A percentile compares a stretch with the other conserved stretches of the same genome.
Evolutionary conservation across 139 green algal species (phyloP).

Genomic region (Chlorella sp.): DNA sequence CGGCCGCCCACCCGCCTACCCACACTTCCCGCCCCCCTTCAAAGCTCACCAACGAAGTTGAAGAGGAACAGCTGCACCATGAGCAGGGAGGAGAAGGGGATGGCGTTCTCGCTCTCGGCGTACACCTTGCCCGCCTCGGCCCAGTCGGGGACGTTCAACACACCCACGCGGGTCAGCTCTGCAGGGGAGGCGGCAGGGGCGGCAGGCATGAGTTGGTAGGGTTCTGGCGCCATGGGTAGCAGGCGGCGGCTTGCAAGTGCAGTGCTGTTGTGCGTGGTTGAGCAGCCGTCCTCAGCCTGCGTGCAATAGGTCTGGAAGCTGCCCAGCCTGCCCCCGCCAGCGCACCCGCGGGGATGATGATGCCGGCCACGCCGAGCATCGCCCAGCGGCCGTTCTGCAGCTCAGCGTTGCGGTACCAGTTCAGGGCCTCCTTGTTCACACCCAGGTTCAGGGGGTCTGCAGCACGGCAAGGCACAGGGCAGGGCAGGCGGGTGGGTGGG

Average conservation of each 20-base stretch:
- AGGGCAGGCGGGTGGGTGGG: neutral
- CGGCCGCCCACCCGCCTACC: no score
- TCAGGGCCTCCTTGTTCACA: constrained; percentile 76
- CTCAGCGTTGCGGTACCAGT: constrained; percentile 90
- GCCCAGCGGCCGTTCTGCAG: constrained; percentile 89
- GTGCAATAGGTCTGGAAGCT: no score
- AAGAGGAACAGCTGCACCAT: constrained; percentile 78
- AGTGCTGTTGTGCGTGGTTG: no score
- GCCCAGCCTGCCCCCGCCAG: no score
- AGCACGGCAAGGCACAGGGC: no score
- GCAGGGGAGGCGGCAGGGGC: no score
- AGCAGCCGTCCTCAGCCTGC: no score
- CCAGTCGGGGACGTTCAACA: constrained; percentile 85
- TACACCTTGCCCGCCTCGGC: constrained; percentile 85
- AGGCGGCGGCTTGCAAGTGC: no score
- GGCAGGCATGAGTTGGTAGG: no score
- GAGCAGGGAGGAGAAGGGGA: constrained; percentile 66
- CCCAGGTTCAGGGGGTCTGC: constrained; percentile 90
- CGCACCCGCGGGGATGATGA: constrained; percentile 75
- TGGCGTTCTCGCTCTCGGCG: constrained; percentile 45
- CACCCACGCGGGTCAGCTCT: constrained; percentile 77
- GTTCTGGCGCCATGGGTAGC: no score
- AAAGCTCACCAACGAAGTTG: constrained; percentile 75
- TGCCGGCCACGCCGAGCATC: constrained; percentile 91
- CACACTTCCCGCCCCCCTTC: no score